phyloP scores from a whole-genome alignment of 306 rosid genomes.

The Begonia masoniana region DNA sequence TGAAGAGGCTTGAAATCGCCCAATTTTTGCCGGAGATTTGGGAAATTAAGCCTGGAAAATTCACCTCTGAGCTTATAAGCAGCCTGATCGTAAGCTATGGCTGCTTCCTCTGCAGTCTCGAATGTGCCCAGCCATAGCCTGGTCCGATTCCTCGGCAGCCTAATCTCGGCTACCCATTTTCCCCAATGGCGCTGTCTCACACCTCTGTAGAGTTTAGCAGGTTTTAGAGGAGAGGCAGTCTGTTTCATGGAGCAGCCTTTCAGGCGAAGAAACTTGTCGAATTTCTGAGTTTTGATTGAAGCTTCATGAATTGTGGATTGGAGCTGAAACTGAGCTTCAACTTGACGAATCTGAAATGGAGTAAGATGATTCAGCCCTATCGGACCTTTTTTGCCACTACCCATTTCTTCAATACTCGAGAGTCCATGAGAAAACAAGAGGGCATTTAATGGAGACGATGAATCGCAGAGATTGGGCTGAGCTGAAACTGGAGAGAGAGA shows the following conservation, averaged over 20 bases:
- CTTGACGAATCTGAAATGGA: conserved; percentile 62
- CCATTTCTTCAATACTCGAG: conserved; percentile 13
- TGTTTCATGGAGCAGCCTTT: conserved; percentile 58
- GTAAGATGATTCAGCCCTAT: conserved; percentile 68
- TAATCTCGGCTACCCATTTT: conserved; percentile 91
- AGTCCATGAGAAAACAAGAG: conserved; percentile 20
- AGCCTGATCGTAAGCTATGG: conserved; percentile 79
- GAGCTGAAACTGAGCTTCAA: conserved; percentile 50
- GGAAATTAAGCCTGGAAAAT: conserved; percentile 70
- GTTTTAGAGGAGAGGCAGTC: conserved; percentile 21
- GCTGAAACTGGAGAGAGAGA: conserved; percentile 8
- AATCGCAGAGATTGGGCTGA: conserved; percentile 15
- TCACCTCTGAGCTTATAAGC: conserved; percentile 87
- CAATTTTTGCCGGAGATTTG: conserved; percentile 42
- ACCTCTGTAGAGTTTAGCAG: conserved; percentile 68
- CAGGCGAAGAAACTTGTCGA: conserved; percentile 21
- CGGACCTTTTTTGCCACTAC: conserved; percentile 23
- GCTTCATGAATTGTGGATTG: conserved; percentile 16
- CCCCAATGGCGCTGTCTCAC: conserved; percentile 97
- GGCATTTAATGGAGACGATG: conserved; percentile 17
- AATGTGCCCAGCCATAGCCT: conserved; percentile 98
- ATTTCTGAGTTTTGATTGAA: conserved; percentile 16
- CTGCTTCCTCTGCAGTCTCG: conserved; percentile 83
- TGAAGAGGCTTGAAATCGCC: conserved; percentile 61
- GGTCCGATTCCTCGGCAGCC: conserved; percentile 82